phyloP scores from a whole-genome alignment of 192 early-diverging fungal genomes.

The Endogone sp. region DNA sequence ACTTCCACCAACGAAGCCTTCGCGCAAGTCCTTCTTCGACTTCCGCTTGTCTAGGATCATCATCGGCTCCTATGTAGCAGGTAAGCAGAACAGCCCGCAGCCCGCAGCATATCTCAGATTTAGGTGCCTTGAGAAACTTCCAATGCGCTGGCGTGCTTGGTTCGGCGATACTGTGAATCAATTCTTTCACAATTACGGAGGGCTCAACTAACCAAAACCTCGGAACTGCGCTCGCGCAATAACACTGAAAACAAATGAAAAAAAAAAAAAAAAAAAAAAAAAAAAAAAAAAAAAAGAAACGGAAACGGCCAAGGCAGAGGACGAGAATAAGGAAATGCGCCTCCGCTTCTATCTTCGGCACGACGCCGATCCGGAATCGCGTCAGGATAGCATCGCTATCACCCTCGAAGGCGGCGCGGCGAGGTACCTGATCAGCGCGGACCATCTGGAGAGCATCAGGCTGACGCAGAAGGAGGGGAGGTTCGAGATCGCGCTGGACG shows the following conservation, averaged over 20 bases:
- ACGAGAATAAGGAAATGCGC: constrained; percentile 10
- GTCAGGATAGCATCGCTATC: constrained; percentile 15
- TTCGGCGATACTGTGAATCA: too few relatives aligned
- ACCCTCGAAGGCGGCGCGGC: constrained; percentile 11
- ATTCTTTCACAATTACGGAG: too few relatives aligned
- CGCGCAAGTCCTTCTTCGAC: constrained; percentile 12
- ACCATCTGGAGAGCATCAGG: constrained; percentile 8
- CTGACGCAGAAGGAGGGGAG: constrained; percentile 12
- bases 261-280: neutral
- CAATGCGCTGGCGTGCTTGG: too few relatives aligned
- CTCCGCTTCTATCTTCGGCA: constrained; percentile 15
- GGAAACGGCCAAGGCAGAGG: constrained; percentile 3
- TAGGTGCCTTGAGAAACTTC: too few relatives aligned
- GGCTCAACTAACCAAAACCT: neutral
- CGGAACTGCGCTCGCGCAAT: too few relatives aligned
- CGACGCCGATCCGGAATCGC: constrained; percentile 7
- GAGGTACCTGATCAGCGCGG: constrained; percentile 9
- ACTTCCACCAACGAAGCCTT: constrained; percentile 4
- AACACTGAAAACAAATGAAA: neutral
- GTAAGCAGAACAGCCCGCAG: constrained; percentile 1
- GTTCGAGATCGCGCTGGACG: constrained; percentile 4
- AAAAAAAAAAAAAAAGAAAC: neutral
- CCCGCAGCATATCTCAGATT: too few relatives aligned
- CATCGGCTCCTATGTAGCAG: constrained; percentile 13
- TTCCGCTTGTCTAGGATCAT: constrained; percentile 12